Evolutionary conservation across 2,329 filamentous ascomycete species (phyloP).

Genomic region (Parafenestella ontariensis): DNA sequence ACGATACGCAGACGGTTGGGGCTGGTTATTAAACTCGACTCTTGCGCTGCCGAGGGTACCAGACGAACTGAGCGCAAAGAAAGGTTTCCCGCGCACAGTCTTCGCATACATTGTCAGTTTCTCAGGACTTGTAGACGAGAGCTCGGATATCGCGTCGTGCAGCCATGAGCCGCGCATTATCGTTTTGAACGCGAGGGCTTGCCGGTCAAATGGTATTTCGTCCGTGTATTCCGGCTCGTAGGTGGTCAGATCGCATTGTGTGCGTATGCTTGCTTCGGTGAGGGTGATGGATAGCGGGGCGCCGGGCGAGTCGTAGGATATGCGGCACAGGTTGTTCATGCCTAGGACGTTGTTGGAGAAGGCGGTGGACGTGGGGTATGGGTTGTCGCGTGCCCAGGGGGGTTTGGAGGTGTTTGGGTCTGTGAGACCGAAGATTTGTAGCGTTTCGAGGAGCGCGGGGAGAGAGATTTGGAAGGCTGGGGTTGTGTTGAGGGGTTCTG

Average conservation of each 20-base stretch:
- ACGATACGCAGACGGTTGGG: constrained; percentile 31
- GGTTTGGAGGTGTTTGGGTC: constrained; percentile 50
- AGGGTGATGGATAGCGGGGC: constrained; percentile 84
- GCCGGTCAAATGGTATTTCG: constrained; percentile 86
- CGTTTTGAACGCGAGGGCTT: constrained; percentile 84
- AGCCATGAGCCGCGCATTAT: constrained; percentile 85
- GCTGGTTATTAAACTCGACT: constrained; percentile 63
- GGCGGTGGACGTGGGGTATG: constrained; percentile 68
- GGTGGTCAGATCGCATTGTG: constrained; percentile 84
- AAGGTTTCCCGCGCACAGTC: constrained; percentile 57
- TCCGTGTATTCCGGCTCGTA: constrained; percentile 73
- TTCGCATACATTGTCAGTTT: constrained; percentile 67
- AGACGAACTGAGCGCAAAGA: constrained; percentile 74
- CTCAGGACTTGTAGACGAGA: constrained; percentile 72
- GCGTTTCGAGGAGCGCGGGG: constrained; percentile 84
- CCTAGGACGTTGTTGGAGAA: constrained; percentile 85
- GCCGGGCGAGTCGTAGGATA: constrained; percentile 78
- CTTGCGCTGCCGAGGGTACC: constrained; percentile 66
- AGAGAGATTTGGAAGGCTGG: constrained; percentile 88
- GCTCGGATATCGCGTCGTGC: constrained; percentile 74
- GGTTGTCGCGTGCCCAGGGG: constrained; percentile 51
- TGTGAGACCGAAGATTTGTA: constrained; percentile 88
- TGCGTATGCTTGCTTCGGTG: constrained; percentile 76
- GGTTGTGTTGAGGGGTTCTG: constrained; percentile 50
- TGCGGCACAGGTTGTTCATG: constrained; percentile 83